phyloP scores from a whole-genome alignment of 352 stramenopile genomes.

The Aphanomyces invadans region DNA sequence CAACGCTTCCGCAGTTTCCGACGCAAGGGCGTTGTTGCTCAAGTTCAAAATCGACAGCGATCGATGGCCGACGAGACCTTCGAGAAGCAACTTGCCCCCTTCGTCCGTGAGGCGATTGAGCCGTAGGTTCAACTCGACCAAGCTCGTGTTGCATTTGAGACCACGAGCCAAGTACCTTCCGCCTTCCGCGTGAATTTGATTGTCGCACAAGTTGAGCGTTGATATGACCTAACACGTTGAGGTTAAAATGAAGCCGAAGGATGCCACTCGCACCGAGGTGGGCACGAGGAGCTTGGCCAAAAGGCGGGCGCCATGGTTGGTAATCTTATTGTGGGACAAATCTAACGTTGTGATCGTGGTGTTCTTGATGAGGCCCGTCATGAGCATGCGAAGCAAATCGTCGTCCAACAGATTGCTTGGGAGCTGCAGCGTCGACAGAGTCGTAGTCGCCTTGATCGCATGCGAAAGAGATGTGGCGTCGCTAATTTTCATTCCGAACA shows the following conservation, averaged over 20 bases:
- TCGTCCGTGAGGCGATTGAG: slow-evolving; percentile 90
- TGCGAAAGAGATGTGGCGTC: slow-evolving; percentile 87
- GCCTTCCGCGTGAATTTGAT: slow-evolving; percentile 90
- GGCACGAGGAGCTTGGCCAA: slow-evolving; percentile 85
- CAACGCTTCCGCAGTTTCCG: slow-evolving; percentile 61
- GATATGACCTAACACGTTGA: slow-evolving; percentile 79
- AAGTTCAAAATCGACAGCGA: slow-evolving; percentile 74
- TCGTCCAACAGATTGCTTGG: slow-evolving; percentile 88
- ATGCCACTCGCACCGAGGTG: slow-evolving; percentile 9
- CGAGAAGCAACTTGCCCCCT: slow-evolving; percentile 78
- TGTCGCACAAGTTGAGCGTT: slow-evolving; percentile 85
- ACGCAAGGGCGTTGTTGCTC: slow-evolving; percentile 71
- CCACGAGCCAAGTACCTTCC: slow-evolving; percentile 85
- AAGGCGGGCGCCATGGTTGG: slow-evolving; percentile 85
- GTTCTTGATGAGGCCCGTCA: slow-evolving; percentile 90
- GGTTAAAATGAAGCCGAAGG: neutral
- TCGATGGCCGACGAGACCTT: slow-evolving; percentile 67
- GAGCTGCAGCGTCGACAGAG: slow-evolving; percentile 85
- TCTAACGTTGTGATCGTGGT: slow-evolving; percentile 89
- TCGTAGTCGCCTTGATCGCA: slow-evolving; percentile 70
- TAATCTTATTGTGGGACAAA: slow-evolving; percentile 94
- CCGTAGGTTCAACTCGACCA: slow-evolving; percentile 85
- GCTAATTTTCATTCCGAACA: slow-evolving; percentile 94
- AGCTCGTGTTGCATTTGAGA: slow-evolving; percentile 82
- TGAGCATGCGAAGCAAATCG: slow-evolving; percentile 89